Evolutionary conservation across 2,329 filamentous ascomycete species (phyloP).

Genomic region (Diplodia seriata): DNA sequence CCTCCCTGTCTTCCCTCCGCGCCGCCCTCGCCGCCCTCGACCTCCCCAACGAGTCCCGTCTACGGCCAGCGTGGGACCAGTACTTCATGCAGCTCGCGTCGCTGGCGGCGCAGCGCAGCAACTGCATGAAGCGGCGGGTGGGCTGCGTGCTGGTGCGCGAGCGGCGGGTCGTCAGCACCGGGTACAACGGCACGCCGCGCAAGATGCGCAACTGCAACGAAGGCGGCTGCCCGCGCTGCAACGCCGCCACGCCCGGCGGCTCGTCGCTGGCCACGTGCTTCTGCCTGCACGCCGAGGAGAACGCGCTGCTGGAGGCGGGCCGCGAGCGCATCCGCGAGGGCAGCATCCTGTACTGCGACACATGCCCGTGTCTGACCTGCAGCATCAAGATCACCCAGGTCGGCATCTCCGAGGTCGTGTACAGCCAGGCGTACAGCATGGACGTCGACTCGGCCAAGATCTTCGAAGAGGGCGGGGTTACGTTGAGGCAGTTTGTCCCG

Average conservation of each 20-base stretch:
- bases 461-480: constrained; percentile 82
- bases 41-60: constrained; percentile 76
- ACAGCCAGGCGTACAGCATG: constrained; percentile 93
- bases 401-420: constrained; percentile 94
- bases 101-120: constrained; percentile 85
- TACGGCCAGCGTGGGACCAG: constrained; percentile 91
- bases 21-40: constrained; percentile 75
- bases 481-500: constrained; percentile 76
- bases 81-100: constrained; percentile 99
- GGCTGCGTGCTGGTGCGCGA: constrained; percentile 91
- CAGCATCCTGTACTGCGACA: constrained; percentile 89
- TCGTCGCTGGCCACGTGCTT: constrained; percentile 83
- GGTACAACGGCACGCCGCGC: constrained; percentile 96
- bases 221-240: constrained; percentile 88
- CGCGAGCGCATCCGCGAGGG: constrained; percentile 85
- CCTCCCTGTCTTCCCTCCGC: constrained; percentile 74
- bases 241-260: constrained; percentile 73
- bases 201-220: constrained; percentile 89
- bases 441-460: constrained; percentile 80
- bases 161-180: constrained; percentile 88
- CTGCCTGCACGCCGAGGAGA: constrained; percentile 98
- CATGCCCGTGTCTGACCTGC: constrained; percentile 95
- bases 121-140: constrained; percentile 98
- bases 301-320: constrained; percentile 92
- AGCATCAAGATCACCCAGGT: constrained; percentile 99